Base-by-base conservation (phyloP, 768 basidiomycete genomes). In the Pleurotus giganteus region DNA sequence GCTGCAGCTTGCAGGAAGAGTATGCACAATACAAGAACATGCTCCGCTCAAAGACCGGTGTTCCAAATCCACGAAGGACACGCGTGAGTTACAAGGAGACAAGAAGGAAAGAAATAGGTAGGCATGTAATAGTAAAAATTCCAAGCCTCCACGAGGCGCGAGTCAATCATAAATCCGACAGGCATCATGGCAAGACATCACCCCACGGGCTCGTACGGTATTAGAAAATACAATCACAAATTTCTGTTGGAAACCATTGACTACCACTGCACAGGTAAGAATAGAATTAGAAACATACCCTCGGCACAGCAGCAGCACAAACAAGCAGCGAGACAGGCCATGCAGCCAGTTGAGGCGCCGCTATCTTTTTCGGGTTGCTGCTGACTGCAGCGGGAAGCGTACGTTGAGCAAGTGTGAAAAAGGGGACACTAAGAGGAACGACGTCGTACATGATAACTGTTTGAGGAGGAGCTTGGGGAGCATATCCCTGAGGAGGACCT, bases 271-370 rank as follows among this genome's bases (percentile, higher is more conserved):
- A 9, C 28, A 19, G 15, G 5, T 24, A 21, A 52, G 2, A 49
- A 57, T 32, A 29, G 59, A 34, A 13, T 4, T 2, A 57, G 59
- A 54, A 32, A 69, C 82, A 56, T 58, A 86, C 85, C 85, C 72
- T 89, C 87, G n/a, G 82, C 82, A 63, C 84, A 86, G 69, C 86
- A 89, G 67, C 87, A 89, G 61, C 84, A 68, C 58, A 77, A 81
- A 8, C 78, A 69, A 55, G 80, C 83, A 19, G 86, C 83, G 63
- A 86, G 70, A 67, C 88, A 90, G 12, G 87, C 86, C 69, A 76
- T 74, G 62, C 81, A 84, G 36, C 80, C 79, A 8, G 67, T 74
- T 17, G 60, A 60, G 6, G 61, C 65, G 23, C 77, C 73, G 24
- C 71, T 66, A 31, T 74, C 72, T 60, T 82, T 82, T 57, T 81